Evolutionary conservation across 148 eudicot species (phyloP).

Genomic region (Rhododendron molle): DNA sequence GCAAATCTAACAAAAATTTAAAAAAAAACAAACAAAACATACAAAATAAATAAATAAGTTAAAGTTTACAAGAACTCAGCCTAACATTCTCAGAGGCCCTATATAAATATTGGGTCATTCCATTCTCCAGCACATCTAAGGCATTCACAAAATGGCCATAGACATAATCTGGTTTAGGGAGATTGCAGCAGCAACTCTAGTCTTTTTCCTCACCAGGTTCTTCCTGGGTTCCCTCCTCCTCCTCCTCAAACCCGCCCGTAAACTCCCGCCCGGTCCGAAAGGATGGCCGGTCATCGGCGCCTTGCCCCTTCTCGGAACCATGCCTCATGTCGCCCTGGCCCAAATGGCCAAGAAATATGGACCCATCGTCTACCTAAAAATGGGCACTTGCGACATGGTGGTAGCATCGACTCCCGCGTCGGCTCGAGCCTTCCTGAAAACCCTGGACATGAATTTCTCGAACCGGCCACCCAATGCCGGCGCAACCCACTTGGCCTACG

Average conservation of each 20-base stretch:
- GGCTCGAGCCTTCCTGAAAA: constrained; percentile 25
- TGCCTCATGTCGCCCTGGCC: constrained; percentile 30
- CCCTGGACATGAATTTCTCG: constrained; percentile 21
- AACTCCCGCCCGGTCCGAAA: constrained; percentile 16
- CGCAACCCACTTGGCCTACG: constrained; percentile 23
- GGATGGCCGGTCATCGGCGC: constrained; percentile 28
- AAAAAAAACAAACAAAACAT: no score
- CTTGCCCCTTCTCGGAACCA: constrained; percentile 17
- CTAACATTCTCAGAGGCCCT: background rate
- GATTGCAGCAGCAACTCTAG: background rate
- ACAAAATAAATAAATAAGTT: no score
- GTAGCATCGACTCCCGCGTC: constrained; percentile 27
- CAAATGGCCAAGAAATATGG: constrained; percentile 32
- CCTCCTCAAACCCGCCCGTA: background rate
- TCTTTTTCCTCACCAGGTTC: background rate
- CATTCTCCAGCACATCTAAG: background rate
- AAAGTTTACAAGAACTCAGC: no score
- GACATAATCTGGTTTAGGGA: background rate
- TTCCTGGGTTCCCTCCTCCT: background rate
- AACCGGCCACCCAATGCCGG: constrained; percentile 27
- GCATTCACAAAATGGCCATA: constrained; percentile 8
- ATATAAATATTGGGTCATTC: background rate
- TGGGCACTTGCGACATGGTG: constrained; percentile 23
- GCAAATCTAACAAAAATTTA: no score
- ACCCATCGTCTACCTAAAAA: constrained; percentile 21